These are phyloP conservation scores for Pythium guiyangense DNA, from an alignment of 352 stramenopile species.

Conservation along the genomic window DNA sequence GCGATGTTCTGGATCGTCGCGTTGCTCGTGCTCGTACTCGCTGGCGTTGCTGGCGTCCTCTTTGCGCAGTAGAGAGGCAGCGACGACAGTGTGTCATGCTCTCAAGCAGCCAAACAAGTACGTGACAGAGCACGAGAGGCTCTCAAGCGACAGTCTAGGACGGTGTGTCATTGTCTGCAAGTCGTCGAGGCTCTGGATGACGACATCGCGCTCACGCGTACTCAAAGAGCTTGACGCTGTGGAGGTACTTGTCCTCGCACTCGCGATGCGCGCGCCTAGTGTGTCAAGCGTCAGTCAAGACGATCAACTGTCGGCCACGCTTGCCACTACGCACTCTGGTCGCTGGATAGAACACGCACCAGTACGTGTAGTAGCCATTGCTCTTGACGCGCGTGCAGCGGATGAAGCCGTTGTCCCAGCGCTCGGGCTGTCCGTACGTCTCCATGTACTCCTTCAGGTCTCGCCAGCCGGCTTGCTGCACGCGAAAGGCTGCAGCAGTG, in stretches of 20 bases:
- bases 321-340: no score
- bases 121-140: no score
- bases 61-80: conserved; percentile 5
- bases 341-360: no score
- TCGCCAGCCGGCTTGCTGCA: conserved; percentile 68
- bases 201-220: conserved; percentile 30
- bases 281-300: no score
- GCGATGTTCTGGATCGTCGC: conserved; percentile 33
- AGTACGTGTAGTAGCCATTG: conserved; percentile 84
- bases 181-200: no score
- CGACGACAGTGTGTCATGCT: no score
- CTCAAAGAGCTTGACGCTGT: conserved; percentile 76
- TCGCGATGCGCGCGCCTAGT: conserved; percentile 53
- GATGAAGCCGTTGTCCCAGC: conserved; percentile 72
- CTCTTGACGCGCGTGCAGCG: conserved; percentile 77
- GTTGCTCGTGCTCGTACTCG: conserved; percentile 30
- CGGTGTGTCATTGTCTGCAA: no score
- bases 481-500: conserved; percentile 34
- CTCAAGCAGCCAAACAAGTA: no score
- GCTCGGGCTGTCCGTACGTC: conserved; percentile 65
- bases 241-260: conserved; percentile 80
- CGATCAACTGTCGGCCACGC: no score
- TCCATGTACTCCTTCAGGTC: conserved; percentile 83
- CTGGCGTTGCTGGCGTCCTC: conserved; percentile 26
- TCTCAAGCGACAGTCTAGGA: no score